Percentiles rank a stretch among this genome's conserved stretches.
Conservation (phyloP, 805 yeast species). For the Wickerhamomyces silvicola region DNA sequence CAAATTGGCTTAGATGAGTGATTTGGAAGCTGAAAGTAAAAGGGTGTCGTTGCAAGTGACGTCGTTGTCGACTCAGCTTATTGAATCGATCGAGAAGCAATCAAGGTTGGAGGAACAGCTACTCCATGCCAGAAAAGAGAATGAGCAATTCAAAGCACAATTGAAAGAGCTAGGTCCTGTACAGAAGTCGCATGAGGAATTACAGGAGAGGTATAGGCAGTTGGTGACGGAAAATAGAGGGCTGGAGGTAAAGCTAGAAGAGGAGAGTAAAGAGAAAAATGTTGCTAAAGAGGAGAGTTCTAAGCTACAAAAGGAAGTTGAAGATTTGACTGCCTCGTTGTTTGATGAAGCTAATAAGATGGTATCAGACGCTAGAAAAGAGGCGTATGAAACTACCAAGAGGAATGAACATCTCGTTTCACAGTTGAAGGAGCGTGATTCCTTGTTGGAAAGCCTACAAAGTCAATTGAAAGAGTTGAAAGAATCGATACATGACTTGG, state of each 20-base stretch:
- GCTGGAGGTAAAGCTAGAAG: slow-evolving; percentile 24
- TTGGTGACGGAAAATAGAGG: slow-evolving; percentile 27
- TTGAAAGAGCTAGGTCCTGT: slow-evolving; percentile 15
- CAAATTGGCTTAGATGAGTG: not conserved
- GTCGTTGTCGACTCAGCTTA: slow-evolving; percentile 49
- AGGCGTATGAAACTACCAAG: slow-evolving; percentile 51
- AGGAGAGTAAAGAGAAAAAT: slow-evolving; percentile 31
- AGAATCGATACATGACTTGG: slow-evolving; percentile 48
- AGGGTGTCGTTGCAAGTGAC: slow-evolving; percentile 51
- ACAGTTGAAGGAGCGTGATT: slow-evolving; percentile 63
- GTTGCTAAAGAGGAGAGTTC: slow-evolving; percentile 55
- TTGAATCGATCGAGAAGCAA: slow-evolving; percentile 54
- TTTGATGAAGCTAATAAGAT: slow-evolving; percentile 81
- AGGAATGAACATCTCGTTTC: slow-evolving; percentile 49
- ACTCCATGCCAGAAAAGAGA: slow-evolving; percentile 32
- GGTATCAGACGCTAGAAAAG: slow-evolving; percentile 74
- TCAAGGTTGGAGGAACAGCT: slow-evolving; percentile 47
- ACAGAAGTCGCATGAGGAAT: slow-evolving; percentile 20
- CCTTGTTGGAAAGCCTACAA: slow-evolving; percentile 55
- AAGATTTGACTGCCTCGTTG: slow-evolving; percentile 68
- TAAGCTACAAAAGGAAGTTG: slow-evolving; percentile 64
- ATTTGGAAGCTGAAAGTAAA: slow-evolving; percentile 28
- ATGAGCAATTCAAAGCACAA: slow-evolving; percentile 23
- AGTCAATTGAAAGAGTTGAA: slow-evolving; percentile 66
- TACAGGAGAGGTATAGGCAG: slow-evolving; percentile 27